Conservation (phyloP, 805 yeast genomes). For the Pichia pseudocactophila region DNA sequence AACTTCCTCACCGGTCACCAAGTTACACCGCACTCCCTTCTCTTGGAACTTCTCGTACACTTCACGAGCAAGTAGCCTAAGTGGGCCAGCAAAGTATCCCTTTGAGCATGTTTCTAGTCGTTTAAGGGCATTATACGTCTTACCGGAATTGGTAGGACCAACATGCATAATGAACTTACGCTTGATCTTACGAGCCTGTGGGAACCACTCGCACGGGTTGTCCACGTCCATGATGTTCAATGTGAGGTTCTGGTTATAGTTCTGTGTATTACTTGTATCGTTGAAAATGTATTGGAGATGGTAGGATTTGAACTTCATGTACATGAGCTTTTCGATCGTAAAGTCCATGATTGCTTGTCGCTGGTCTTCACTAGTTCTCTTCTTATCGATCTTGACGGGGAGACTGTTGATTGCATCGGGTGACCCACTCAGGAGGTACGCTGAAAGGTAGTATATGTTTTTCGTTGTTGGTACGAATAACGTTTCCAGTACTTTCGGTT, state of each 20-base stretch:
- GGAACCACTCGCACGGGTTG: constrained; percentile 73
- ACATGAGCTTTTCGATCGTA: constrained; percentile 23
- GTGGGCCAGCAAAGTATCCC: constrained; percentile 93
- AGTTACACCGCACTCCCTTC: constrained; percentile 64
- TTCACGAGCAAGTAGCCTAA: constrained; percentile 84
- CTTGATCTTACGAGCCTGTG: constrained; percentile 70
- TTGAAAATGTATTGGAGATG: constrained; percentile 21
- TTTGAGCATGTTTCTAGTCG: constrained; percentile 52
- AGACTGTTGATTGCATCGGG: constrained; percentile 4
- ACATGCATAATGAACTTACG: constrained; percentile 85
- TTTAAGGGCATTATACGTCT: constrained; percentile 76
- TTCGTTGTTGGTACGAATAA: constrained; percentile 12
- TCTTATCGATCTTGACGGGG: constrained; percentile 9
- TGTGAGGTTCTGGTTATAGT: constrained; percentile 28
- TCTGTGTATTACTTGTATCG: constrained; percentile 25
- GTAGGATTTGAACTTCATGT: constrained; percentile 24
- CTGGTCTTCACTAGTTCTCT: constrained; percentile 1
- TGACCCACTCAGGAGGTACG: constrained; percentile 11
- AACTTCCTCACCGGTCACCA: constrained; percentile 94
- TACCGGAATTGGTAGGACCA: constrained; percentile 97
- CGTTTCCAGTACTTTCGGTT: constrained; percentile 4
- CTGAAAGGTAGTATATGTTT: constrained; percentile 3
- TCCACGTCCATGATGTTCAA: constrained; percentile 35
- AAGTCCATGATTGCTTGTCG: constrained; percentile 15
- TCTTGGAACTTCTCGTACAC: constrained; percentile 71